Percentiles rank a stretch among this genome's conserved stretches.
Evolutionary conservation across 768 basidiomycete genomes (phyloP).

Genomic region (Rhizopogon rudus): DNA sequence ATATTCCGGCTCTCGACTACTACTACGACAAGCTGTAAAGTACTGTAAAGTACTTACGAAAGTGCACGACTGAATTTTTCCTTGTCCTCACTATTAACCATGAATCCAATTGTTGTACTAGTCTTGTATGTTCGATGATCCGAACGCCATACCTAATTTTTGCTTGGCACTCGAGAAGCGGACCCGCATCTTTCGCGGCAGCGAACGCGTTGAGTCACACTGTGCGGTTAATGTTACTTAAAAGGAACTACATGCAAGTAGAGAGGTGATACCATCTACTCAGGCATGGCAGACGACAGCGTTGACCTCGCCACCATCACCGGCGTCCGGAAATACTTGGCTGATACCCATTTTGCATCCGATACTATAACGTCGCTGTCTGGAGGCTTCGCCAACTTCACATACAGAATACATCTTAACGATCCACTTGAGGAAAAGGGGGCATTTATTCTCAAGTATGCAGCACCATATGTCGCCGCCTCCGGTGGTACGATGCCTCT

Average conservation of each 20-base stretch:
- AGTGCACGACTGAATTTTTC: conserved; percentile 6
- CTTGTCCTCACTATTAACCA: conserved; percentile 9
- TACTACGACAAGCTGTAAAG: conserved; percentile 92
- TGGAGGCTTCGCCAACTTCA: conserved; percentile 54
- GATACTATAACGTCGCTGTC: conserved; percentile 33
- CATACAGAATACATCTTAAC: conserved; percentile 47
- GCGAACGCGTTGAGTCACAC: neutral
- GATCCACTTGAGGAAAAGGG: conserved; percentile 33
- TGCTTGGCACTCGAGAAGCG: neutral
- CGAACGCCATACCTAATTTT: neutral
- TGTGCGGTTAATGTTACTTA: neutral
- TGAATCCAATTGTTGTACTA: conserved; percentile 10
- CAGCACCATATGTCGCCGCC: conserved; percentile 36
- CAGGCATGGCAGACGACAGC: conserved; percentile 11
- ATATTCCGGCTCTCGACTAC: conserved; percentile 79
- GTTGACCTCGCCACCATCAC: conserved; percentile 24
- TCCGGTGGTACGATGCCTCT: conserved; percentile 23
- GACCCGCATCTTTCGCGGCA: neutral
- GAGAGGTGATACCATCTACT: neutral
- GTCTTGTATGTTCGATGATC: conserved; percentile 3
- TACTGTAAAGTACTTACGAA: neutral
- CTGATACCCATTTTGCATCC: conserved; percentile 43
- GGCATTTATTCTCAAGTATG: conserved; percentile 59
- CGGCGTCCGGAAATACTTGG: conserved; percentile 39
- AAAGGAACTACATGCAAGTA: neutral